Base-by-base conservation (phyloP, 1,139 yeast genomes). In the Candida freyschussii region DNA sequence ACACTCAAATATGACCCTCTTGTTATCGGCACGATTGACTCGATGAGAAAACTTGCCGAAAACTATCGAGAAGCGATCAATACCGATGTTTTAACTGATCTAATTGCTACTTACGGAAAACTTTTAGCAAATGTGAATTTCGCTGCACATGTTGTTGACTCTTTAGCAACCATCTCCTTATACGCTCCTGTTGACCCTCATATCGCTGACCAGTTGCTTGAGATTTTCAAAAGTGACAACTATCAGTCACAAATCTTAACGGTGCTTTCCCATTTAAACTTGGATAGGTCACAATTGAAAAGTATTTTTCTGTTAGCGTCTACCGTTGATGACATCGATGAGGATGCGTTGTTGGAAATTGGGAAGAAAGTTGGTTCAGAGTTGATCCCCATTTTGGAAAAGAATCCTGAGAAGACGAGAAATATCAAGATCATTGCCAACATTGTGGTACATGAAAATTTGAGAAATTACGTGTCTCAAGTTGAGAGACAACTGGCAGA, bases 361-460 rank as follows among this genome's bases (percentile, higher is more conserved):
- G 29, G 52, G 4, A 43, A 30, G 16, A 43, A 44, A 29, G 45
- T 52, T 34, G 54, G 55, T 1, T 31, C 48, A 11, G 42, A 38
- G 12, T 37, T 56, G 29, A 51, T 44, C 24, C 47, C 48, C 29
- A 36, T 41, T 7, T 38, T 45, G 29, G 50, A 47, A 20, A 17
- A 34, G 17, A 32, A 40, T 22, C 24, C 27, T 21, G 43, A 39
- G 6, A 39, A 42, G 53, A 39, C 60, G 60, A 26, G 43, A 40
- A 41, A 44, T 24, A 38, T 50, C 21, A 70, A 63, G 44, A 53
- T 69, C 8, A 45, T 72, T 37, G 73, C 77, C 2, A 57, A 63
- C 19, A 55, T 70, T 19, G 57, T 65, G 13, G 52, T 62, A 20
- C 53, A 60, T 23, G 62, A 63, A 19, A 38, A 55, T 1, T 45